These are phyloP conservation scores for Helenozyma baotianmanensis DNA, from an alignment of 805 yeast genomes.

Conservation along the genomic window DNA sequence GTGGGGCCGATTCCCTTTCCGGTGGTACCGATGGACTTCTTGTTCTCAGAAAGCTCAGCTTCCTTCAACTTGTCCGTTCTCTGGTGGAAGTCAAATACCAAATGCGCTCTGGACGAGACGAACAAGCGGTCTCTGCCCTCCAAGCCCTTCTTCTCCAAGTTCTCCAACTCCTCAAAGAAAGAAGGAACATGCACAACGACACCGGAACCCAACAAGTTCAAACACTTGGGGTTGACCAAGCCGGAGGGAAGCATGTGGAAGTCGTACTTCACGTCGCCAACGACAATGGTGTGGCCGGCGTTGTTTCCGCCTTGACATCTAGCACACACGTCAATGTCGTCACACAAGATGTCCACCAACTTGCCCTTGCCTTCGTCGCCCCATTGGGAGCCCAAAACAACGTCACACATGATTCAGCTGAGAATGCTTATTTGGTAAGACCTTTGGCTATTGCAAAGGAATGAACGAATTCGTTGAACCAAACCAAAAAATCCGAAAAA, in stretches of 20 bases:
- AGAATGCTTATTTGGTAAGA: slow-evolving; percentile 7
- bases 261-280: slow-evolving; percentile 81
- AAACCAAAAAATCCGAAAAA: slow-evolving; percentile 13
- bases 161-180: slow-evolving; percentile 79
- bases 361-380: slow-evolving; percentile 99
- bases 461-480: slow-evolving; percentile 29
- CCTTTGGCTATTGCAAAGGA: slow-evolving; percentile 17
- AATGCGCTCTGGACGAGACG: slow-evolving; percentile 88
- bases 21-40: slow-evolving; percentile 92
- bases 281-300: slow-evolving; percentile 99
- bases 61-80: slow-evolving; percentile 94
- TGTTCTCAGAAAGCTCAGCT: slow-evolving; percentile 74
- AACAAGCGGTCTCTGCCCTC: slow-evolving; percentile 72
- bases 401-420: slow-evolving; percentile 59
- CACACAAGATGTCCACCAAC: slow-evolving; percentile 91
- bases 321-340: slow-evolving; percentile 92
- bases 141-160: slow-evolving; percentile 78
- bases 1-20: slow-evolving; percentile 99
- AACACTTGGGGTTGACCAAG: slow-evolving; percentile 88
- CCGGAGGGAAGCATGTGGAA: slow-evolving; percentile 99
- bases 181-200: slow-evolving; percentile 96
- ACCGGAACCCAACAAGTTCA: slow-evolving; percentile 89
- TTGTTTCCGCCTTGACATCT: slow-evolving; percentile 99
- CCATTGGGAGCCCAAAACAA: slow-evolving; percentile 98
- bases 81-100: slow-evolving; percentile 98